These are phyloP conservation scores for Podila verticillata DNA, from an alignment of 192 early-diverging fungal genomes.

Conservation along the genomic window DNA sequence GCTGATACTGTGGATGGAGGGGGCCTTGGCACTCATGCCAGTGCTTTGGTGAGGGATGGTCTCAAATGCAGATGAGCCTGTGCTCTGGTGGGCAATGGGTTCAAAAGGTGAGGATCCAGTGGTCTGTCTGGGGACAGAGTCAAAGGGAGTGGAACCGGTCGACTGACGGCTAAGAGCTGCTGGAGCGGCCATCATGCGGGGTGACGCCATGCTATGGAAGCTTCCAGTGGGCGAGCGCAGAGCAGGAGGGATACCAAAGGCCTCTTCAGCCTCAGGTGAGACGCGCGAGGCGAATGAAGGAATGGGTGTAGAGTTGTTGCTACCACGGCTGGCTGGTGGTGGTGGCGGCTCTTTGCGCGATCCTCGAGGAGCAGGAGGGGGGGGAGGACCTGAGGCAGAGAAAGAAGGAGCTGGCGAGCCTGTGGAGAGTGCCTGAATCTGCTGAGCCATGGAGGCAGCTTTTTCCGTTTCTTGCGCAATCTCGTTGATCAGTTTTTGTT, in stretches of 20 bases:
- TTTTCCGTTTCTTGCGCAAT: constrained; percentile 52
- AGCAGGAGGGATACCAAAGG: constrained; percentile 47
- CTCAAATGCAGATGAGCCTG: constrained; percentile 17
- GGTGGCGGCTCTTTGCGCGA: constrained; percentile 49
- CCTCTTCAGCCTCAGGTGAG: constrained; percentile 41
- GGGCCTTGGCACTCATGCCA: constrained; percentile 20
- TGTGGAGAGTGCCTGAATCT: constrained; percentile 14
- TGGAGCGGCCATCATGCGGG: constrained; percentile 3
- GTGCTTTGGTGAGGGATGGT: constrained; percentile 34
- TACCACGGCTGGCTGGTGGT: constrained; percentile 46
- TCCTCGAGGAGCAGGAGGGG: constrained; percentile 46
- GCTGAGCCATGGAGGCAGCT: constrained; percentile 20
- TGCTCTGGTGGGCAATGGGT: constrained; percentile 18
- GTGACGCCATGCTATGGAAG: constrained; percentile 35
- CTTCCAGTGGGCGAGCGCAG: constrained; percentile 47
- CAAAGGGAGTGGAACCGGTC: constrained; percentile 38
- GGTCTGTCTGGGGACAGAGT: constrained; percentile 7
- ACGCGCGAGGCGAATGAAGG: constrained; percentile 5
- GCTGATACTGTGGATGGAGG: constrained; percentile 5
- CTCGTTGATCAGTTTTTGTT: constrained; percentile 67
- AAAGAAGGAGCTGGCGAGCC: constrained; percentile 6
- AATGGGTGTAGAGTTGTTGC: not conserved
- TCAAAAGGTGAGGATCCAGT: constrained; percentile 40
- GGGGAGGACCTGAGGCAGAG: constrained; percentile 5
- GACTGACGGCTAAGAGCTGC: constrained; percentile 30